A percentile compares a stretch with the other conserved stretches of the same genome.
phyloP scores from a whole-genome alignment of 1,139 yeast genomes.

The Debaryomyces robertsiae region DNA sequence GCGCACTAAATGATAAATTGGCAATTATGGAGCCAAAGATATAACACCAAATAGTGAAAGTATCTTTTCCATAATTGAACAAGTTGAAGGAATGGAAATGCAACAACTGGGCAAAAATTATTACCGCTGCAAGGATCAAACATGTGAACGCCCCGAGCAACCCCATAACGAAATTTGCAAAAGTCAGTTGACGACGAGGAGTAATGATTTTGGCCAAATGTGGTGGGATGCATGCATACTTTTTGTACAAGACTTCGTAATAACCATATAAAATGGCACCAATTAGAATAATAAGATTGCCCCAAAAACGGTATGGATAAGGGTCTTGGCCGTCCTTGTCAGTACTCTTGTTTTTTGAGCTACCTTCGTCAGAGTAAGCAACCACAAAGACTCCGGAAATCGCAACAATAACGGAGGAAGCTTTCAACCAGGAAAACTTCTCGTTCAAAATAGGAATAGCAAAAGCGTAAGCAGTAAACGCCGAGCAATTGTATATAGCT shows the following conservation, averaged over 20 bases:
- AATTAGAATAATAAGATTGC: slow-evolving; percentile 67
- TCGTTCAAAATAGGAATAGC: slow-evolving; percentile 77
- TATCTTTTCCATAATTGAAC: slow-evolving; percentile 47
- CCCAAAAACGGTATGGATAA: slow-evolving; percentile 67
- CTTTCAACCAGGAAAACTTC: slow-evolving; percentile 63
- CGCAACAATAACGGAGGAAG: slow-evolving; percentile 70
- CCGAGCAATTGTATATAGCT: slow-evolving; percentile 88
- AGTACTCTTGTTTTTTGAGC: slow-evolving; percentile 17
- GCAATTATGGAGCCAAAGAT: slow-evolving; percentile 56
- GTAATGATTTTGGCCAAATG: slow-evolving; percentile 47
- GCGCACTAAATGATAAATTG: slow-evolving; percentile 70
- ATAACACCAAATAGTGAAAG: slow-evolving; percentile 43
- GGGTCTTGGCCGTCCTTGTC: slow-evolving; percentile 20
- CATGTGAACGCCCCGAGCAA: slow-evolving; percentile 64
- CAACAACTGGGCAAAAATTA: slow-evolving; percentile 53
- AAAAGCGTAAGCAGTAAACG: slow-evolving; percentile 84
- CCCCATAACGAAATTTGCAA: slow-evolving; percentile 51
- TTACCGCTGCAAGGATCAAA: slow-evolving; percentile 48
- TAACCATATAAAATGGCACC: slow-evolving; percentile 88
- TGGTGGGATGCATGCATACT: slow-evolving; percentile 71
- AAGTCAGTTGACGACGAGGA: slow-evolving; percentile 50
- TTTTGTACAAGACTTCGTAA: slow-evolving; percentile 83
- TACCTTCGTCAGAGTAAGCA: slow-evolving; percentile 63
- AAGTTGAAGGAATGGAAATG: slow-evolving; percentile 63
- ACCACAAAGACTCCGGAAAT: slow-evolving; percentile 76